These are phyloP conservation scores for Eucalyptus marginata DNA, from an alignment of 345 rosid species.

Conservation along the genomic window DNA sequence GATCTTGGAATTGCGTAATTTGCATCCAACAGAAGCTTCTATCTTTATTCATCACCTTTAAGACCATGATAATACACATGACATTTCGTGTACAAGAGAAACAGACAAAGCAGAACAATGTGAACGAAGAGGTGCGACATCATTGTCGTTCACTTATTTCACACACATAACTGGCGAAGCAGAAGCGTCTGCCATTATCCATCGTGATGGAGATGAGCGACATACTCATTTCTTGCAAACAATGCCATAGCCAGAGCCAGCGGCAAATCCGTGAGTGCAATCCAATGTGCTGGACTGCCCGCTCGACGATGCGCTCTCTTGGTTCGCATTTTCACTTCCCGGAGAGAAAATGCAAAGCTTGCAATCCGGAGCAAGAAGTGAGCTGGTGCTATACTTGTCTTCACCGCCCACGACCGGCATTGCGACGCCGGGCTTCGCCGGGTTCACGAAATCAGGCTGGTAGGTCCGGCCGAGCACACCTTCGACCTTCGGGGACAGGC, in stretches of 20 bases:
- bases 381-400: not conserved
- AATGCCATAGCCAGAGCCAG: conserved; percentile 6
- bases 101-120: not conserved
- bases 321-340: not conserved
- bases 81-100: not conserved
- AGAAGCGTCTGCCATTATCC: not conserved
- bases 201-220: not conserved
- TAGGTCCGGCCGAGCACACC: conserved; percentile 1
- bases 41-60: not conserved
- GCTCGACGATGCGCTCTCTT: not conserved
- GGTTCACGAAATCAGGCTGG: not conserved
- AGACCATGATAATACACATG: not conserved
- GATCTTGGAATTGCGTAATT: too few relatives aligned
- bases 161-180: not conserved
- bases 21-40: too few relatives aligned
- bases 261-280: conserved; percentile 5
- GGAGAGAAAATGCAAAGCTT: not conserved
- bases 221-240: conserved; percentile 9
- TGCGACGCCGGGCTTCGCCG: not conserved
- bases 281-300: not conserved
- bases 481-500: not conserved
- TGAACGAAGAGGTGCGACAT: not conserved
- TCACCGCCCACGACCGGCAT: conserved; percentile 5
- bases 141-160: not conserved
- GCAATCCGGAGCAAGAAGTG: not conserved